phyloP scores from a whole-genome alignment of 2,329 filamentous ascomycete species.

The Zymoseptoria pseudotritici region DNA sequence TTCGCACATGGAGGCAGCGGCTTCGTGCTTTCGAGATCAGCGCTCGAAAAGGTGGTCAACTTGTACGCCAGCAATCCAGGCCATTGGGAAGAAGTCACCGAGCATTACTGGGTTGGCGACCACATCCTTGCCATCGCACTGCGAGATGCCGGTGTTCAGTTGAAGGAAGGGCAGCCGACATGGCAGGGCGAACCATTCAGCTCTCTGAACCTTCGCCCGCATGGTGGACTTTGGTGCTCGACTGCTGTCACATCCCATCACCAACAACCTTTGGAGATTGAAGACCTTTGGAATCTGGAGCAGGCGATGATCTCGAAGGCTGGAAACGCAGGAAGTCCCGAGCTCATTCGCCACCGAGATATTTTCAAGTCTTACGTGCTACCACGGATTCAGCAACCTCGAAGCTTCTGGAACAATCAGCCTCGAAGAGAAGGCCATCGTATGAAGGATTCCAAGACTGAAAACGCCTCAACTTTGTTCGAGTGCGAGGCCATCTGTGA shows the following conservation, averaged over 20 bases:
- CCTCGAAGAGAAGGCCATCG: slow-evolving; percentile 11
- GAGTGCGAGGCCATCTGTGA: slow-evolving; percentile 17
- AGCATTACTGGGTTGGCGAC: slow-evolving; percentile 25
- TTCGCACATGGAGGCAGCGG: slow-evolving; percentile 37
- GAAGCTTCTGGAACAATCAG: slow-evolving; percentile 21
- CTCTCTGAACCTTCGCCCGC: slow-evolving; percentile 17
- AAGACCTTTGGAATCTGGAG: slow-evolving; percentile 20
- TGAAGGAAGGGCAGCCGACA: slow-evolving; percentile 22
- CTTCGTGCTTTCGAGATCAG: slow-evolving; percentile 35
- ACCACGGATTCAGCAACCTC: slow-evolving; percentile 13
- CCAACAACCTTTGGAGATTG: slow-evolving; percentile 13
- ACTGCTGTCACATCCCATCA: slow-evolving; percentile 22
- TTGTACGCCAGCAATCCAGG: slow-evolving; percentile 37
- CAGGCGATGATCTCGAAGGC: slow-evolving; percentile 16
- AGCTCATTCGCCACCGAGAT: slow-evolving; percentile 17
- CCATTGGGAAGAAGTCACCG: slow-evolving; percentile 19
- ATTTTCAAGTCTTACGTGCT: slow-evolving; percentile 18
- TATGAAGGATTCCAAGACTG: not conserved
- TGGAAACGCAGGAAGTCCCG: slow-evolving; percentile 5
- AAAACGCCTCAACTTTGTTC: slow-evolving; percentile 7
- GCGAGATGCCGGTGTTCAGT: slow-evolving; percentile 15
- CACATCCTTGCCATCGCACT: slow-evolving; percentile 24
- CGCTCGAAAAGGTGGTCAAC: slow-evolving; percentile 25
- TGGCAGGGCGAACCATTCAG: slow-evolving; percentile 21
- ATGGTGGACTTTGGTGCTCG: slow-evolving; percentile 21